Percentiles rank a stretch among this genome's conserved stretches.
Conservation (phyloP, 192 early-diverging fungal genomes). For the Geosiphon pyriformis region DNA sequence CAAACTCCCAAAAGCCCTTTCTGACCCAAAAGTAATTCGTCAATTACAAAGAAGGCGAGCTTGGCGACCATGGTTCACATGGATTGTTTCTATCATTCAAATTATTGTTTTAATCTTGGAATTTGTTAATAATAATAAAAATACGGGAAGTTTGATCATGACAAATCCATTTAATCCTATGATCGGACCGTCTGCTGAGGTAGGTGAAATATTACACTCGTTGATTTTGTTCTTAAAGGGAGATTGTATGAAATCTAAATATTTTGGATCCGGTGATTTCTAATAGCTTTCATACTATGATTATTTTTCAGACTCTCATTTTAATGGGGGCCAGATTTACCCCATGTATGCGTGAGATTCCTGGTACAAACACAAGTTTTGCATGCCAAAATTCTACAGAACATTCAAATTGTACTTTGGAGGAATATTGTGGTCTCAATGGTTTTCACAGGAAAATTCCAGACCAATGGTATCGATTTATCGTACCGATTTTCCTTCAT, state of each 20-base stretch:
- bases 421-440: conserved; percentile 58
- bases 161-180: conserved; percentile 70
- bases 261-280: not conserved
- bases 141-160: conserved; percentile 58
- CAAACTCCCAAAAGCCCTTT: conserved; percentile 26
- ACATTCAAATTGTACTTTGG: conserved; percentile 42
- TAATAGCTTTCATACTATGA: not conserved
- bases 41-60: conserved; percentile 28
- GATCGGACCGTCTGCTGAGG: conserved; percentile 67
- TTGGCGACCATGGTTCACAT: conserved; percentile 43
- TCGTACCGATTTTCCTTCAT: conserved; percentile 80
- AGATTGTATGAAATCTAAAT: not conserved
- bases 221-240: not conserved
- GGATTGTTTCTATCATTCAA: conserved; percentile 36
- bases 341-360: conserved; percentile 66
- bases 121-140: conserved; percentile 48
- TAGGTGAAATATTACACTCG: conserved; percentile 27
- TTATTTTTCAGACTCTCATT: conserved; percentile 49
- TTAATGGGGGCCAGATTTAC: conserved; percentile 68
- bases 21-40: conserved; percentile 33
- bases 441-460: conserved; percentile 47
- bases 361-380: conserved; percentile 22
- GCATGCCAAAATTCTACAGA: conserved; percentile 37
- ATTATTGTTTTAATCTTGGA: conserved; percentile 44
- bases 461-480: conserved; percentile 77